Percentiles rank a stretch among this genome's conserved stretches.
Conservation (phyloP, 352 stramenopile genomes). For the Globisporangium spiculum region DNA sequence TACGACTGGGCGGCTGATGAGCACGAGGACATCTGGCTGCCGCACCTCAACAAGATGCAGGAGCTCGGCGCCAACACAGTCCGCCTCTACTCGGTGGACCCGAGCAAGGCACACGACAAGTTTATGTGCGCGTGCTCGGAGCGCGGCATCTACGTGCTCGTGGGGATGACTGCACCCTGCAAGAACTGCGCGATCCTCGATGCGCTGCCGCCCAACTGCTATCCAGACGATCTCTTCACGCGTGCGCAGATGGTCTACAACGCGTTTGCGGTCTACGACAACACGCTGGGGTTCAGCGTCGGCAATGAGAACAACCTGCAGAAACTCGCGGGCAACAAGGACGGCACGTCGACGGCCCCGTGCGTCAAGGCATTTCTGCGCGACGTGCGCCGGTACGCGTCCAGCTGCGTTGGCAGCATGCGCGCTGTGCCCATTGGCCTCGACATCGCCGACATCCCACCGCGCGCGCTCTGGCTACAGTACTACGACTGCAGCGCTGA, state of each 20-base stretch:
- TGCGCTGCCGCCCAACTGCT: conserved; percentile 35
- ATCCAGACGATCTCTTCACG: conserved; percentile 38
- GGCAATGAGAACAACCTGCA: conserved; percentile 53
- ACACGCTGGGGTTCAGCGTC: conserved; percentile 44
- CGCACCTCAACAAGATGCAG: conserved; percentile 50
- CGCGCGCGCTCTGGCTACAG: conserved; percentile 32
- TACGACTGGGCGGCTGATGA: conserved; percentile 65
- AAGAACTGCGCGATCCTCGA: conserved; percentile 39
- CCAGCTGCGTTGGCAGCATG: conserved; percentile 26
- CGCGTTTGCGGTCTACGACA: conserved; percentile 58
- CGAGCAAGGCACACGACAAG: conserved; percentile 54
- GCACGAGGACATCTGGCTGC: conserved; percentile 46
- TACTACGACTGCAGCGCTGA: conserved; percentile 47
- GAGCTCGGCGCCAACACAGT: conserved; percentile 66
- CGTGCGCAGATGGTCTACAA: conserved; percentile 50
- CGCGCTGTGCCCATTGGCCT: conserved; percentile 44
- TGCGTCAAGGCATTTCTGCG: conserved; percentile 51
- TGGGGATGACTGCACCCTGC: conserved; percentile 43
- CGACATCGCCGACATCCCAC: conserved; percentile 41
- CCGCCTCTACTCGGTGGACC: conserved; percentile 68
- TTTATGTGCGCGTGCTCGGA: conserved; percentile 71
- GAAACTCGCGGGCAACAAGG: conserved; percentile 23
- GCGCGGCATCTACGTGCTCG: conserved; percentile 52
- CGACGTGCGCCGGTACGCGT: conserved; percentile 39
- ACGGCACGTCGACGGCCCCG: conserved; percentile 32